Evolutionary conservation across 352 stramenopile species (phyloP).

Genomic region (Pythium guiyangense): DNA sequence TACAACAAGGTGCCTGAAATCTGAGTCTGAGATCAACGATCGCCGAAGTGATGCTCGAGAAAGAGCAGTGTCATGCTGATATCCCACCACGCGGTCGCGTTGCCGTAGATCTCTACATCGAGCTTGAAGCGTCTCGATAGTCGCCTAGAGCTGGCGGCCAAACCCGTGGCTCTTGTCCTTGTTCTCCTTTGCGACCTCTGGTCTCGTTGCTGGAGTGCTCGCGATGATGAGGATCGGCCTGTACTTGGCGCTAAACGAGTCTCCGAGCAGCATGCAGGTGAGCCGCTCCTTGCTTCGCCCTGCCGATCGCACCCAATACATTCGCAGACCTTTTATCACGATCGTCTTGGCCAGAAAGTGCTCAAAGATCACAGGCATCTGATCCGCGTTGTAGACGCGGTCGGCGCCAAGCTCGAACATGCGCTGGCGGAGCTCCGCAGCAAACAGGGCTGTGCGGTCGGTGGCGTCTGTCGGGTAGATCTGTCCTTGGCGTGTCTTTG

Average conservation of each 20-base stretch:
- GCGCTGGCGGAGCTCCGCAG: not conserved
- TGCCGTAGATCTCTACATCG: conserved; percentile 19
- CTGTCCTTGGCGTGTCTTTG: not conserved
- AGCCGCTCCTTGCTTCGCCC: conserved; percentile 21
- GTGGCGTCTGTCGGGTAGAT: not conserved
- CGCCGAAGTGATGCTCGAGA: conserved; percentile 15
- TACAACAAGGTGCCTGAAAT: too few relatives aligned
- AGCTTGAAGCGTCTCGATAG: conserved; percentile 15
- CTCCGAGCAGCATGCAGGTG: conserved; percentile 13
- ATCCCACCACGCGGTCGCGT: conserved; percentile 27
- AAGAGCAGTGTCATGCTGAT: conserved; percentile 20
- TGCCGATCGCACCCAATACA: conserved; percentile 17
- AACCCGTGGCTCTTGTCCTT: conserved; percentile 14
- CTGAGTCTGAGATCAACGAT: too few relatives aligned
- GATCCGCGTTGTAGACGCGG: conserved; percentile 15
- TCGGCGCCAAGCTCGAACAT: conserved; percentile 4
- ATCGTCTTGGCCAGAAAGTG: conserved; percentile 19
- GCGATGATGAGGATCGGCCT: conserved; percentile 24
- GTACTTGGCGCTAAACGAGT: conserved; percentile 22
- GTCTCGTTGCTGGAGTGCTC: conserved; percentile 4
- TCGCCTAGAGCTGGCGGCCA: conserved; percentile 10
- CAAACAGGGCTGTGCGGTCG: not conserved
- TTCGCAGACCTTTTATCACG: conserved; percentile 7
- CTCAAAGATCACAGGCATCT: conserved; percentile 17
- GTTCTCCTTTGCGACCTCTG: conserved; percentile 8